These are phyloP conservation scores for Fusarium chaquense DNA, from an alignment of 2,329 filamentous ascomycete species.

Conservation along the genomic window DNA sequence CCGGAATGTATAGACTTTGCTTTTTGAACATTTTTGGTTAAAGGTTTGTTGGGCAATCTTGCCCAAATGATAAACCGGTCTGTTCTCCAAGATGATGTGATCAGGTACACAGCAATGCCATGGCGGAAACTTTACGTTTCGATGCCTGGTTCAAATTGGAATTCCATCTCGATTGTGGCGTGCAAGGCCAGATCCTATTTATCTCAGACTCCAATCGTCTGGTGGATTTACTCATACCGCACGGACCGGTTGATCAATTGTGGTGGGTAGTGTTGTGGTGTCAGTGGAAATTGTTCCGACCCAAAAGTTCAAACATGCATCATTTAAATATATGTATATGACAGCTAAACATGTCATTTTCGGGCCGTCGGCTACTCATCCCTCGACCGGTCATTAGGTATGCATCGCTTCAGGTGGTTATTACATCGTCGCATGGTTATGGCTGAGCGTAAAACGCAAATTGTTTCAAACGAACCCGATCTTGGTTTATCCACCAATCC, in stretches of 20 bases:
- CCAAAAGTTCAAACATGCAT: neutral
- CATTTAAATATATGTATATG: neutral
- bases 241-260: neutral
- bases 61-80: neutral
- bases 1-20: neutral
- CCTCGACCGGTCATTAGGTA: neutral
- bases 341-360: neutral
- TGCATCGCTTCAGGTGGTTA: neutral
- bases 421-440: neutral
- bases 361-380: neutral
- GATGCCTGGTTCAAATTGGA: too few relatives aligned
- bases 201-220: neutral
- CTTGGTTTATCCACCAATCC: slow-evolving; percentile 19
- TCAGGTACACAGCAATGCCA: neutral
- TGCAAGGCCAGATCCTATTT: neutral
- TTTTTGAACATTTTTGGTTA: too few relatives aligned
- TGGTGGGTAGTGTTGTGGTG: too few relatives aligned
- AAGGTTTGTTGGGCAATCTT: too few relatives aligned
- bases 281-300: neutral
- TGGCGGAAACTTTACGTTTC: too few relatives aligned
- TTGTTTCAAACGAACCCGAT: slow-evolving; percentile 1
- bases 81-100: neutral
- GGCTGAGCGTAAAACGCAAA: neutral
- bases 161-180: too few relatives aligned
- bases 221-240: too few relatives aligned